Evolutionary conservation across 805 yeast genomes (phyloP).

Genomic region (Wickerhamiella australiensis): DNA sequence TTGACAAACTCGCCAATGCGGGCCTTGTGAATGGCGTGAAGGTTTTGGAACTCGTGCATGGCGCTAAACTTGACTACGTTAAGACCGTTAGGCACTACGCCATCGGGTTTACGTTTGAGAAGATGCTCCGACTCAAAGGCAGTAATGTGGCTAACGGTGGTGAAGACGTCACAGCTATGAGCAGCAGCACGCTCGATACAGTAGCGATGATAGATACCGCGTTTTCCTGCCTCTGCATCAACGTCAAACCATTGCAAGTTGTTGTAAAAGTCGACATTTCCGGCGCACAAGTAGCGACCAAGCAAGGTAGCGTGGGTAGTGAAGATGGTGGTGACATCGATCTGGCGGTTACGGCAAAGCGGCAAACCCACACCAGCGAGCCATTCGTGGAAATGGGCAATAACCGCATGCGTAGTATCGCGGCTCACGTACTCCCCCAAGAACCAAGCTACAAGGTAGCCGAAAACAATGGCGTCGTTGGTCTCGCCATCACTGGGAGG

Average conservation of each 20-base stretch:
- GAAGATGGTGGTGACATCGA: conserved; percentile 89
- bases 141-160: conserved; percentile 96
- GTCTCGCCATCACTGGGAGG: conserved; percentile 83
- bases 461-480: conserved; percentile 83
- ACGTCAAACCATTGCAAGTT: conserved; percentile 82
- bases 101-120: conserved; percentile 92
- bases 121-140: conserved; percentile 90
- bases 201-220: conserved; percentile 94
- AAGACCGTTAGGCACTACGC: conserved; percentile 91
- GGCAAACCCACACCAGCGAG: conserved; percentile 94
- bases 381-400: conserved; percentile 97
- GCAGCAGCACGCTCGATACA: conserved; percentile 96
- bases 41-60: conserved; percentile 93
- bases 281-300: conserved; percentile 94
- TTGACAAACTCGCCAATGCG: conserved; percentile 88
- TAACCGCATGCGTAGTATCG: conserved; percentile 77
- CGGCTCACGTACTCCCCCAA: conserved; percentile 82
- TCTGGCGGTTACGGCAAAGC: conserved; percentile 75
- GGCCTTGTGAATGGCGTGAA: conserved; percentile 84
- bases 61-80: conserved; percentile 95
- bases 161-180: conserved; percentile 90
- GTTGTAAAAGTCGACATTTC: conserved; percentile 90
- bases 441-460: conserved; percentile 94
- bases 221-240: conserved; percentile 94
- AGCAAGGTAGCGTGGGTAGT: conserved; percentile 94